Conservation (phyloP, 108 stramenopile species). For the Cylindrotheca closterium region DNA sequence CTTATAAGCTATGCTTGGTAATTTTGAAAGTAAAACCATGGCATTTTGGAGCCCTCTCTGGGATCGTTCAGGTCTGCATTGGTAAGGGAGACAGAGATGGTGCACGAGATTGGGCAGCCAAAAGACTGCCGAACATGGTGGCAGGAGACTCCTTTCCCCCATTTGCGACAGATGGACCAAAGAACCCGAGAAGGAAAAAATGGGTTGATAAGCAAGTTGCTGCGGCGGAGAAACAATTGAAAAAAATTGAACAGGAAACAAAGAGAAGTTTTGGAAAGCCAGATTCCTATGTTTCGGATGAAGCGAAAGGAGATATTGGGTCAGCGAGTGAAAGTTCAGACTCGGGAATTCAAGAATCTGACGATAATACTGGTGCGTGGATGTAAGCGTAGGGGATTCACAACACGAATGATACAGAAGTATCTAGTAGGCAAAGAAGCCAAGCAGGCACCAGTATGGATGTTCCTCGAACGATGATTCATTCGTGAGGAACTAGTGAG, state of each 20-base stretch:
- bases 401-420: no score
- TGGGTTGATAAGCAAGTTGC: constrained; percentile 41
- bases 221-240: constrained; percentile 17
- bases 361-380: no score
- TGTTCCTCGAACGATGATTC: no score
- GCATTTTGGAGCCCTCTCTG: constrained; percentile 77
- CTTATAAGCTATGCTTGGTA: constrained; percentile 42
- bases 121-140: constrained; percentile 42
- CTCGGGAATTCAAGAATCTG: no score
- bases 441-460: no score
- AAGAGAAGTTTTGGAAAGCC: constrained; percentile 40
- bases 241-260: constrained; percentile 23
- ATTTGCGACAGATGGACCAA: constrained; percentile 7
- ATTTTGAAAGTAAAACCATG: constrained; percentile 66
- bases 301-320: no score
- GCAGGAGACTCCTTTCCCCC: constrained; percentile 17
- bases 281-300: no score
- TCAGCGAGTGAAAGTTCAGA: no score
- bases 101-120: constrained; percentile 52
- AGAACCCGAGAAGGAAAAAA: constrained; percentile 33
- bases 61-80: constrained; percentile 61
- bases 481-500: no score
- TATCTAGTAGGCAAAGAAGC: no score
- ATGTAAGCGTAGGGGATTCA: no score
- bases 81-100: constrained; percentile 36